Evolutionary conservation across 768 basidiomycete species (phyloP).

Genomic region (Tricholoma matsutake): DNA sequence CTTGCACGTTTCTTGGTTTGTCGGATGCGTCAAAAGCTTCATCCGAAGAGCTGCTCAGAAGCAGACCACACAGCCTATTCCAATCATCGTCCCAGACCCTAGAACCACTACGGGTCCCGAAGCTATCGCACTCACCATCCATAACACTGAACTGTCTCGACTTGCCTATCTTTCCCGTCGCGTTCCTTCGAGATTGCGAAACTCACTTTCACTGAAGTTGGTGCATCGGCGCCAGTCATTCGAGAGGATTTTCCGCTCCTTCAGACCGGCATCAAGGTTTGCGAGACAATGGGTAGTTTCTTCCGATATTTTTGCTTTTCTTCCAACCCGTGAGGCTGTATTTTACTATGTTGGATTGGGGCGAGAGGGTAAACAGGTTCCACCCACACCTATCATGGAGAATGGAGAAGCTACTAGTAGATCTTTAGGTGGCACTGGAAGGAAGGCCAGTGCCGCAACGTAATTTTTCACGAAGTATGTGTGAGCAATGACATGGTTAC

Average conservation of each 20-base stretch:
- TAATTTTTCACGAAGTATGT: neutral
- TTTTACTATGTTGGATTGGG: slow-evolving; percentile 20
- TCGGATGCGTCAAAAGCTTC: slow-evolving; percentile 47
- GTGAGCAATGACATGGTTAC: neutral
- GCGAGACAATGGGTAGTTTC: slow-evolving; percentile 1
- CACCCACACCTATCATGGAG: neutral
- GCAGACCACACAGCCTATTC: neutral
- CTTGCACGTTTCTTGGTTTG: slow-evolving; percentile 54
- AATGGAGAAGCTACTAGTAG: neutral
- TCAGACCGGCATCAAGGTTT: slow-evolving; percentile 6
- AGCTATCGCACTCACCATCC: neutral
- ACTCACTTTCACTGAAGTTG: neutral
- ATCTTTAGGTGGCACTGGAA: neutral
- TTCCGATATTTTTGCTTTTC: slow-evolving; percentile 3
- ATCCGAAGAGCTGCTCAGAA: slow-evolving; percentile 23
- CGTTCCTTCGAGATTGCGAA: neutral
- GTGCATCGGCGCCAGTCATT: slow-evolving; percentile 9
- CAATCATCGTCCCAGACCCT: neutral
- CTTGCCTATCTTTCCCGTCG: neutral
- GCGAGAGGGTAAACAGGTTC: neutral
- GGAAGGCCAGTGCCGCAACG: too few species aligned
- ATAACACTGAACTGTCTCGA: neutral
- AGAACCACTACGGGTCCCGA: neutral
- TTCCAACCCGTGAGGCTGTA: slow-evolving; percentile 13
- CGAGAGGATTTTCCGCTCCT: slow-evolving; percentile 7